A percentile compares a stretch with the other conserved stretches of the same genome.
Evolutionary conservation across 495 filamentous ascomycete genomes (phyloP).

Genomic region (Penicillium taxi): DNA sequence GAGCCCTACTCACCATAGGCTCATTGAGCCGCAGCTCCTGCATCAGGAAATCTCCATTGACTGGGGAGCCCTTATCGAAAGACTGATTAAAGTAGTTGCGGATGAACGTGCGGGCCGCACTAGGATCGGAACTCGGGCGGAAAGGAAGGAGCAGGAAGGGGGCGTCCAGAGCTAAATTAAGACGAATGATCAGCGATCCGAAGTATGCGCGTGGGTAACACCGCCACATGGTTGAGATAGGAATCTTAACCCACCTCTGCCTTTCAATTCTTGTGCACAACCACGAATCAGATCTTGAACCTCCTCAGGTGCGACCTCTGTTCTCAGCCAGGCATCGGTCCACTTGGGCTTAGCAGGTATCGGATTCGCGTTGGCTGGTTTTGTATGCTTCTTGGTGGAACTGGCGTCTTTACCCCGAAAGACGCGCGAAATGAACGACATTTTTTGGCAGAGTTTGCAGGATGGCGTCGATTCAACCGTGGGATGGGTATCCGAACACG

Average conservation of each 20-base stretch:
- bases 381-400: conserved; percentile 49
- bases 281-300: conserved; percentile 76
- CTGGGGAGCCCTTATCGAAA: conserved; percentile 34
- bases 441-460: conserved; percentile 21
- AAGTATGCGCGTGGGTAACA: conserved; percentile 20
- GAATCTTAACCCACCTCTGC: conserved; percentile 62
- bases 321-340: conserved; percentile 85
- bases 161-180: conserved; percentile 63
- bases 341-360: conserved; percentile 64
- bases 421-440: conserved; percentile 63
- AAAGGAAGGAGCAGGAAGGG: conserved; percentile 96
- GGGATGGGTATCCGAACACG: conserved; percentile 1
- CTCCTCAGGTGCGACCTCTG: conserved; percentile 80
- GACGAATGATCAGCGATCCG: conserved; percentile 32
- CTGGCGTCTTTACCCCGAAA: conserved; percentile 63
- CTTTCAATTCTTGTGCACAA: conserved; percentile 88
- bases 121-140: conserved; percentile 83
- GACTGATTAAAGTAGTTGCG: conserved; percentile 78
- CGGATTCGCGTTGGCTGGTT: conserved; percentile 39
- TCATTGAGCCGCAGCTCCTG: conserved; percentile 91
- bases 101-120: conserved; percentile 82
- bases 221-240: conserved; percentile 20
- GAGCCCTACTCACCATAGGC: conserved; percentile 61
- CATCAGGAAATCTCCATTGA: conserved; percentile 60
- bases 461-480: conserved; percentile 3